Percentiles rank a stretch among this genome's conserved stretches.
Conservation (phyloP, 495 filamentous ascomycete species). For the Trichoderma asperelloides region DNA sequence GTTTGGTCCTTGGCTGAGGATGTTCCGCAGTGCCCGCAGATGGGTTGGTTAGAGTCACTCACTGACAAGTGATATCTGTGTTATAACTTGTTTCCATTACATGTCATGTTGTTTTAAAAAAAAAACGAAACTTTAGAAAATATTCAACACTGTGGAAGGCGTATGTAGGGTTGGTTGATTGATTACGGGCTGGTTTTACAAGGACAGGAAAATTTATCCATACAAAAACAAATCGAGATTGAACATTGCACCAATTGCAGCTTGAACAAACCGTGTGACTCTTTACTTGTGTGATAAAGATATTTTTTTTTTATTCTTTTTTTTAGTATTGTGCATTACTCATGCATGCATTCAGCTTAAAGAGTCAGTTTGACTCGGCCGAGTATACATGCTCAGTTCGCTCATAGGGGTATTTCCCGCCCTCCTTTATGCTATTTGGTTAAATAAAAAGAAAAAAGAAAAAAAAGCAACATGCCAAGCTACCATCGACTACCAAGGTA, state of each 20-base stretch:
- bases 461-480: no score
- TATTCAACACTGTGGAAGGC: not conserved
- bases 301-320: no score
- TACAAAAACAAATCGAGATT: not conserved
- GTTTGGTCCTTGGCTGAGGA: constrained; percentile 77
- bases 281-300: not conserved
- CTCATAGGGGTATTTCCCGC: not conserved
- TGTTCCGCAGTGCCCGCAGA: constrained; percentile 71
- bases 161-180: constrained; percentile 2
- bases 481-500: no score
- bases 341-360: no score
- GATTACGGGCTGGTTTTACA: not conserved
- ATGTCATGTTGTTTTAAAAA: constrained; percentile 1
- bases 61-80: not conserved
- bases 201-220: not conserved
- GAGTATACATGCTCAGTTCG: no score
- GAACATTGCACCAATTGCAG: not conserved
- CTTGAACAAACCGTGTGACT: not conserved
- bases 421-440: not conserved
- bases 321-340: no score
- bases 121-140: constrained; percentile 5
- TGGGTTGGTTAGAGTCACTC: constrained; percentile 61
- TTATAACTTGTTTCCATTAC: not conserved
- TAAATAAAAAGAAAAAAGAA: no score
- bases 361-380: no score